Percentiles rank a stretch among this genome's conserved stretches.
Conservation (phyloP, 129 eudicot genomes). For the Saussurea involucrata region DNA sequence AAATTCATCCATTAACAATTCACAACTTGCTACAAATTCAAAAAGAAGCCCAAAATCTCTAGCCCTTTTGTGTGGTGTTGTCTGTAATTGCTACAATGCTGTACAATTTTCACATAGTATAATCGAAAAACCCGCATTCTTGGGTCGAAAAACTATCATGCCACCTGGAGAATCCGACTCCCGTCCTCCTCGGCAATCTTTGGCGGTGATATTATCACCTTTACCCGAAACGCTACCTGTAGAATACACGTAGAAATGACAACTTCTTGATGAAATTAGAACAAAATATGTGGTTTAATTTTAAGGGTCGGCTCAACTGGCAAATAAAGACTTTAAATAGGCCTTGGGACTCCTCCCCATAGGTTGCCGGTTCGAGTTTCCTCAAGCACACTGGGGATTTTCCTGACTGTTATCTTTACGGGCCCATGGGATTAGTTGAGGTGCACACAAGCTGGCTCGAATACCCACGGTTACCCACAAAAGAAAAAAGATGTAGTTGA, state of each 20-base stretch:
- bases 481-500: background rate
- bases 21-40: slow-evolving; percentile 26
- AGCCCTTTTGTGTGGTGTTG: slow-evolving; percentile 19
- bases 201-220: slow-evolving; percentile 50
- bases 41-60: slow-evolving; percentile 24
- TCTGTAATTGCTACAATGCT: slow-evolving; percentile 37
- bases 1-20: slow-evolving; percentile 10
- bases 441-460: background rate
- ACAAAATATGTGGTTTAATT: background rate
- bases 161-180: slow-evolving; percentile 46
- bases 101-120: slow-evolving; percentile 43
- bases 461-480: background rate
- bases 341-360: no score
- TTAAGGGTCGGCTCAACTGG: background rate
- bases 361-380: background rate
- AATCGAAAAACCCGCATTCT: background rate
- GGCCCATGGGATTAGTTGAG: background rate
- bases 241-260: slow-evolving; percentile 1
- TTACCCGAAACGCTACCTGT: slow-evolving; percentile 83
- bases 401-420: background rate
- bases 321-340: no score
- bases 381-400: background rate
- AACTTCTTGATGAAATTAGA: background rate
- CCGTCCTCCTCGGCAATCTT: slow-evolving; percentile 32
- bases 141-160: slow-evolving; percentile 24